These are phyloP conservation scores for Lecanicillium sp. DNA, from an alignment of 2,329 filamentous ascomycete genomes.

Conservation along the genomic window DNA sequence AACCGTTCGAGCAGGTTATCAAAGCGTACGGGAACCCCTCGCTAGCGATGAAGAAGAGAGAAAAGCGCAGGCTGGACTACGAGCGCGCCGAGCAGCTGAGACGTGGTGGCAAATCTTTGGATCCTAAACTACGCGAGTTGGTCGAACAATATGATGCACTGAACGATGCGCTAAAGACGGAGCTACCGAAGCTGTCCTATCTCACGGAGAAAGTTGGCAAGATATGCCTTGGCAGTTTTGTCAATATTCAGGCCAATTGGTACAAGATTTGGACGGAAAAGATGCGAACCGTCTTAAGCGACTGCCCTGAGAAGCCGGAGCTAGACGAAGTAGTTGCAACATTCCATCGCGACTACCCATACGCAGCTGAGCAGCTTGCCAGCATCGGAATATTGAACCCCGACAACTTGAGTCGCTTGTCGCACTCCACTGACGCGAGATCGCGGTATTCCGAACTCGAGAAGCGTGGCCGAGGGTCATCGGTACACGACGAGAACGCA, in stretches of 20 bases:
- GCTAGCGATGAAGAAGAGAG: slow-evolving; percentile 85
- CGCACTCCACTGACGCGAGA: slow-evolving; percentile 48
- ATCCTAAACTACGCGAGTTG: slow-evolving; percentile 75
- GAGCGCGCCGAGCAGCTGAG: slow-evolving; percentile 72
- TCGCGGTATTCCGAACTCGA: slow-evolving; percentile 41
- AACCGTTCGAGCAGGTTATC: slow-evolving; percentile 72
- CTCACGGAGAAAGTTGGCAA: slow-evolving; percentile 80
- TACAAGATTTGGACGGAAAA: slow-evolving; percentile 78
- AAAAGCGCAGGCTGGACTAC: slow-evolving; percentile 86
- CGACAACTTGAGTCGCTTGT: slow-evolving; percentile 51
- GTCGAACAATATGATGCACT: slow-evolving; percentile 86
- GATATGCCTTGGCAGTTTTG: slow-evolving; percentile 73
- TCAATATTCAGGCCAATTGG: slow-evolving; percentile 79
- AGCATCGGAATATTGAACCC: slow-evolving; percentile 75
- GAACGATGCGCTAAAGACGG: slow-evolving; percentile 88
- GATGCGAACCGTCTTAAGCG: slow-evolving; percentile 65
- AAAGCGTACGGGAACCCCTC: slow-evolving; percentile 77
- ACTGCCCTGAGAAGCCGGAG: slow-evolving; percentile 54
- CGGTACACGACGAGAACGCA: slow-evolving; percentile 54
- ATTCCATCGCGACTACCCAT: slow-evolving; percentile 73
- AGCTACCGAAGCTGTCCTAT: slow-evolving; percentile 75
- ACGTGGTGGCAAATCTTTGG: slow-evolving; percentile 74
- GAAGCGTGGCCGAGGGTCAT: slow-evolving; percentile 50
- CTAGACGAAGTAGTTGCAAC: slow-evolving; percentile 65
- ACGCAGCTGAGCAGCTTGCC: slow-evolving; percentile 64